These are phyloP conservation scores for Botrytis sinoallii DNA, from an alignment of 2,329 filamentous ascomycete species.

Conservation along the genomic window DNA sequence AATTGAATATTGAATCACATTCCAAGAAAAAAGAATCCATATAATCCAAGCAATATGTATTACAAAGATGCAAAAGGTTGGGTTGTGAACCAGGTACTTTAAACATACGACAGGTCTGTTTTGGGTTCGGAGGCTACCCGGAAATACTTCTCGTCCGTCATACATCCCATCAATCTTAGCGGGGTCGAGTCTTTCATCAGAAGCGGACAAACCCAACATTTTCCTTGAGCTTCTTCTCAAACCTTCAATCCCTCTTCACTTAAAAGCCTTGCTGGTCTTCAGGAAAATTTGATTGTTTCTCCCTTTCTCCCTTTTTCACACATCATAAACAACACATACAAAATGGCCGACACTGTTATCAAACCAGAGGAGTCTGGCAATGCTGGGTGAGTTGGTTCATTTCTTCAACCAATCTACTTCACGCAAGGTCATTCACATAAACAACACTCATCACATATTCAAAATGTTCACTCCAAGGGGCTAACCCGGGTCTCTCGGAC, in stretches of 20 bases:
- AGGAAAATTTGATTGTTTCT: conserved; percentile 5
- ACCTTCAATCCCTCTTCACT: conserved; percentile 24
- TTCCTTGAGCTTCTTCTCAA: conserved; percentile 19
- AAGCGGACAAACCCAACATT: conserved; percentile 11
- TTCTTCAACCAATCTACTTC: conserved; percentile 32
- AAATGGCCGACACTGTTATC: conserved; percentile 51
- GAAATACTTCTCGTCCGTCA: conserved; percentile 16
- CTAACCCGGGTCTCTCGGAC: conserved; percentile 19
- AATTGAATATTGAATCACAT: not conserved
- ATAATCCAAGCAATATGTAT: not conserved
- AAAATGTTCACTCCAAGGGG: conserved; percentile 10
- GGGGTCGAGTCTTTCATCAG: conserved; percentile 14
- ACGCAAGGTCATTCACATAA: conserved; percentile 23
- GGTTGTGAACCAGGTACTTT: not conserved
- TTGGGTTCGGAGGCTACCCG: conserved; percentile 12
- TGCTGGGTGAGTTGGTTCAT: conserved; percentile 48
- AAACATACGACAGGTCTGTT: not conserved
- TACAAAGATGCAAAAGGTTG: not conserved
- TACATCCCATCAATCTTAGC: conserved; percentile 12
- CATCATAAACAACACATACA: not conserved
- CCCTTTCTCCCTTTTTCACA: not conserved
- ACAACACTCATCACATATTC: conserved; percentile 21
- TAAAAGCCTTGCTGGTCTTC: conserved; percentile 20
- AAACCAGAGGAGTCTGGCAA: conserved; percentile 47
- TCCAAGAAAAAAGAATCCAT: not conserved